Conservation (phyloP, 306 rosid species). For the Leucaena leucocephala region DNA sequence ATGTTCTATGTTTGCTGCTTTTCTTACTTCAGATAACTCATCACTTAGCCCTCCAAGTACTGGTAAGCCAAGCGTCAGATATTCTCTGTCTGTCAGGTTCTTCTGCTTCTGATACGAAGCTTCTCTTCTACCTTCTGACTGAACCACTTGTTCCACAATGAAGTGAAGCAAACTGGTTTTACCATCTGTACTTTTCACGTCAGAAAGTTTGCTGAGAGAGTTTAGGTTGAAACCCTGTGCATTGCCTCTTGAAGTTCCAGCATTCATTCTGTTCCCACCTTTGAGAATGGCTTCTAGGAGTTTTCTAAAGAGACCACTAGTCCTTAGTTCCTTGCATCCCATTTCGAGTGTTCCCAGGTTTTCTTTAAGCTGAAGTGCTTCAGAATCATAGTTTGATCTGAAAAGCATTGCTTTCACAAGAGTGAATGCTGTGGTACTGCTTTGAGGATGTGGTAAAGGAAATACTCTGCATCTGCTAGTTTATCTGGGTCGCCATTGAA, state of each 20-base stretch:
- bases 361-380: constrained; percentile 62
- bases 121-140: constrained; percentile 61
- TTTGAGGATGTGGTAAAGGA: constrained; percentile 68
- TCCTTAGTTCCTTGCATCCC: constrained; percentile 71
- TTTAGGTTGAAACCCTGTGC: constrained; percentile 81
- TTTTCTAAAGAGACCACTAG: constrained; percentile 62
- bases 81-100: constrained; percentile 43
- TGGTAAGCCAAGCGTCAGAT: constrained; percentile 49
- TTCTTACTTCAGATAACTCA: constrained; percentile 67
- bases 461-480: constrained; percentile 81
- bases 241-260: constrained; percentile 85
- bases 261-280: constrained; percentile 85
- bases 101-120: constrained; percentile 36
- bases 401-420: constrained; percentile 76
- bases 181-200: constrained; percentile 76
- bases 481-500: constrained; percentile 63
- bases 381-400: constrained; percentile 60
- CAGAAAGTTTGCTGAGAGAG: constrained; percentile 72
- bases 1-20: constrained; percentile 66
- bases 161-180: constrained; percentile 78
- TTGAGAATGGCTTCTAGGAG: constrained; percentile 90
- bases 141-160: constrained; percentile 78
- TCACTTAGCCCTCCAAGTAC: constrained; percentile 51
- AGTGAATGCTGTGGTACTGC: constrained; percentile 73
- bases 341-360: constrained; percentile 56